Evolutionary conservation across 345 rosid genomes (phyloP), one percentile per base, ranked within the genome.

Genomic region (Pugionium cornutum): DNA sequence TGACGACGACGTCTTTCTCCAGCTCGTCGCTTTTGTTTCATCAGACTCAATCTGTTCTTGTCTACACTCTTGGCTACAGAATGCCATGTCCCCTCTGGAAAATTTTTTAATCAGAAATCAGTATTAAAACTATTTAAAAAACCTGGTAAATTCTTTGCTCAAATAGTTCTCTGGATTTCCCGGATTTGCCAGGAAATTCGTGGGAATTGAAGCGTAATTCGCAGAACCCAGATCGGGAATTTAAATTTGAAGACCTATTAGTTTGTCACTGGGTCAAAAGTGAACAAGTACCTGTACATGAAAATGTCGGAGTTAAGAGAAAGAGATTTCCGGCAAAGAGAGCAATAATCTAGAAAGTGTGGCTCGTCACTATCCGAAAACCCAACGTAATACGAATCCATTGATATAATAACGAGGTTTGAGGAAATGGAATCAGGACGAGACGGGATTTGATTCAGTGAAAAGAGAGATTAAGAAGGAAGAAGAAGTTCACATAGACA

Each of bases 51-150:
- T 89, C 65, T 83, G 98, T 57, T 89, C 90, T 75, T 86, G 78
- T 39, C 98, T 84, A 77, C 96, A 91, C 76, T 85, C 95, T 51
- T 82, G 73, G 81, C 95, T 88, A 66, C 95, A 83, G 46, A 64
- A 72, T 4, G 76, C 76, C 47, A 51, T 65, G 54, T 72, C 70
- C 4, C 76, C 76, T 58, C 76, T 65, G 54, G 0, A 69, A 26
- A n/a, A 18, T 18, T 18, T 18, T 18, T 18, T 18, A 18, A 18
- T 18, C 18, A 18, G 18, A 18, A 18, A 18, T 18, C 18, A 18
- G 18, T 18, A 18, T 18, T 18, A 18, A 18, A 18, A 18, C 18
- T 18, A 18, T 18, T 18, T 18, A 18, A 18, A 18, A 18, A 18
- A 18, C 18, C 18, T 18, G 18, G 18, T 18, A 18, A 18, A 18